Base-by-base conservation (phyloP, 2,329 filamentous ascomycete genomes). In the Diplocarpon rosae region DNA sequence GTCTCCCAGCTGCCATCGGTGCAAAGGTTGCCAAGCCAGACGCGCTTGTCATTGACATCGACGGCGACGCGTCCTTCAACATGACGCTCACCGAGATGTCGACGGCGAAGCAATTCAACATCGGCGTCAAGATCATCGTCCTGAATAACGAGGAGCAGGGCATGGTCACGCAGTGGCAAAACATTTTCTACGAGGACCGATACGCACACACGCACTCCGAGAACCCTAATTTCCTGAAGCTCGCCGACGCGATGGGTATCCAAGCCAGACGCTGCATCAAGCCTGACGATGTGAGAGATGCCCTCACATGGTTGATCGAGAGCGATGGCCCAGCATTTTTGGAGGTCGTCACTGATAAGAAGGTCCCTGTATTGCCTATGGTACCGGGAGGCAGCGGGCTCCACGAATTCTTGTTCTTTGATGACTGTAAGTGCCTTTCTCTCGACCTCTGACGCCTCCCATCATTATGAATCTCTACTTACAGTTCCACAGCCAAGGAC, bases 121-220 rank as follows among this genome's bases (percentile, higher is more conserved):
- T 96, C 63, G 89, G 85, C 53, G 82, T 94, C 65, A 96, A 96
- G 75, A 75, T 96, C 49, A 87, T 96, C 56, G 73, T 96, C 20
- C 67, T 98, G 45, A 96, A 96, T 73, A 98, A 95, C 66, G 88
- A 94, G 65, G 88, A 96, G 67, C 90, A 95, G 68, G 90, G 90
- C 43, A 96, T 96, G 90, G 89, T 96, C 35, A 95, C 89, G 1
- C 90, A 95, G 69, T 96, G 90, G 90, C 90, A 96, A 68, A 89
- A 87, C 58, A 78, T 96, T 54, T 96, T 96, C 70, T 96, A 94
- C 69, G 84, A 95, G 65, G 88, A 95, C 62, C 80, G 90, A 56
- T 96, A 80, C 58, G 75, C 87, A 30, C 89, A 95, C 65, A 95
- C 90, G 0, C 90, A 96, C 65, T 89, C 95, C 69, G 74, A 78